phyloP scores from a whole-genome alignment of 768 basidiomycete species.

The Rhizopogon vinicolor region DNA sequence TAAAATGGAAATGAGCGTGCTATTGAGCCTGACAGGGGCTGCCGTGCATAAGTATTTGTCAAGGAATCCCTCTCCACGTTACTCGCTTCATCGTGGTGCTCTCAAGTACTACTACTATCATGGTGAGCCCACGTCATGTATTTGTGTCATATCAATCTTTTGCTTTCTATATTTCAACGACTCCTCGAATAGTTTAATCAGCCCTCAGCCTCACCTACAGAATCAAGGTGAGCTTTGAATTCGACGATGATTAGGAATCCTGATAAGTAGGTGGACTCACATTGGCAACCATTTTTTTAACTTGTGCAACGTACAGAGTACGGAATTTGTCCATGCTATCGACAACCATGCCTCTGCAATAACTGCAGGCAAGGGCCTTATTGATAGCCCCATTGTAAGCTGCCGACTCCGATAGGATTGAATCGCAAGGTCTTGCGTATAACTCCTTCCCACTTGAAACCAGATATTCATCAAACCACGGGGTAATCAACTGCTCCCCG shows the following conservation, averaged over 20 bases:
- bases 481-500: not conserved
- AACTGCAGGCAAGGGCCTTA: not conserved
- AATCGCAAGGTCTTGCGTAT: not conserved
- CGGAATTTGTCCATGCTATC: not conserved
- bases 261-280: conserved; percentile 1
- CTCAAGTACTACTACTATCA: too few relatives aligned
- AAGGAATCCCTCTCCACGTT: too few relatives aligned
- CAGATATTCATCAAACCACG: conserved; percentile 2
- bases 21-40: not conserved
- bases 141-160: too few relatives aligned
- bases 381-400: not conserved
- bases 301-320: not conserved
- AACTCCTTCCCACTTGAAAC: not conserved
- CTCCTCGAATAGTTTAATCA: not conserved
- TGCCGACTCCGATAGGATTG: not conserved
- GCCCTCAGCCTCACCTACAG: not conserved
- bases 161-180: too few relatives aligned
- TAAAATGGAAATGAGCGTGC: not conserved
- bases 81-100: too few relatives aligned
- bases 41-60: too few relatives aligned
- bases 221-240: conserved; percentile 1
- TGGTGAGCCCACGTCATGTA: too few relatives aligned
- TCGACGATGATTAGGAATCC: not conserved
- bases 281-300: not conserved
- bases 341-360: not conserved